Conservation (phyloP, 208 protist species). For the Trichomonas tenax region DNA sequence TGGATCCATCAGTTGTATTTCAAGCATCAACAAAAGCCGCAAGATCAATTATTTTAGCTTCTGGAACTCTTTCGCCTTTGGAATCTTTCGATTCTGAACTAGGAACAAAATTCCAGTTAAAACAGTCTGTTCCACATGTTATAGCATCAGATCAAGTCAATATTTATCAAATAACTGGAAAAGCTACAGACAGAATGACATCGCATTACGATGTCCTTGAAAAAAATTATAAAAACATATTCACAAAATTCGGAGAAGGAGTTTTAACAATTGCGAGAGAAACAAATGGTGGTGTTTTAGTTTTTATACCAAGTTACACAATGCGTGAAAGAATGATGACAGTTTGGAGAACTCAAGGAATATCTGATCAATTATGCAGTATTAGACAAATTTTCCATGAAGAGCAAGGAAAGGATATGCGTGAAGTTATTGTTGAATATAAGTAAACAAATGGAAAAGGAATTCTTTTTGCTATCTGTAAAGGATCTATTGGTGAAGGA, state of each 20-base stretch:
- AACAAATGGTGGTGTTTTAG: constrained; percentile 18
- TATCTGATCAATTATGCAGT: neutral
- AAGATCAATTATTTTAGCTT: neutral
- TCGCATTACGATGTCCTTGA: neutral
- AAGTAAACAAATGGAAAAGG: neutral
- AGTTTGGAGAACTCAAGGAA: neutral
- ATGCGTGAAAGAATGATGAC: neutral
- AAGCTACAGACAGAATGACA: neutral
- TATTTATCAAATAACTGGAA: neutral
- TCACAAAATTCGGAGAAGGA: neutral
- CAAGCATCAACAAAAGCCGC: neutral
- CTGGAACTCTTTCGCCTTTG: neutral
- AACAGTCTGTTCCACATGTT: neutral
- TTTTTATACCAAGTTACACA: constrained; percentile 23
- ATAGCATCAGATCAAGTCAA: neutral
- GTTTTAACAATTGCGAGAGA: neutral
- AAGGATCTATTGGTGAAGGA: constrained; percentile 35
- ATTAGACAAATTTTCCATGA: neutral
- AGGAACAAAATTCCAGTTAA: neutral
- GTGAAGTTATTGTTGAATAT: neutral
- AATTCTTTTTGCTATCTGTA: constrained; percentile 28
- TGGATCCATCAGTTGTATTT: neutral
- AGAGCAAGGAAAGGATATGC: neutral
- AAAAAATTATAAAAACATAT: neutral
- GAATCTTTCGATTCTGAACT: neutral